Conservation (phyloP, 805 yeast genomes). For the Kazachstania kunashirensis region DNA sequence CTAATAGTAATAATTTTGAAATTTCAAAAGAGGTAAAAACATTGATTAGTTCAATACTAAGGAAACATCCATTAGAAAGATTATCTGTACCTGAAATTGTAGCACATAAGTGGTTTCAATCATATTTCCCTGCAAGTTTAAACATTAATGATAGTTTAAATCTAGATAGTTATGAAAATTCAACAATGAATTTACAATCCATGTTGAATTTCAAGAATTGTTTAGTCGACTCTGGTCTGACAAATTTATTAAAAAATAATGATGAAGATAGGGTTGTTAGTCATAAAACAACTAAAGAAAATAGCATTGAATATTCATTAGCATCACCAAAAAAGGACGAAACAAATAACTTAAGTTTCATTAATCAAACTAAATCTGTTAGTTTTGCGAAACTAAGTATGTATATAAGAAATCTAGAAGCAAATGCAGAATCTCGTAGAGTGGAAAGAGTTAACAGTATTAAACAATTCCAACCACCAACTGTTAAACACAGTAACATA, state of each 20-base stretch:
- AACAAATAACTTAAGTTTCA: neutral
- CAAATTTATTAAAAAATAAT: neutral
- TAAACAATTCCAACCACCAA: slow-evolving; percentile 1
- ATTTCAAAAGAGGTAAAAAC: slow-evolving; percentile 63
- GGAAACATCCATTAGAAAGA: slow-evolving; percentile 65
- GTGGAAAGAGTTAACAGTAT: neutral
- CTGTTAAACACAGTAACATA: slow-evolving; percentile 8
- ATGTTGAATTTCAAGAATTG: slow-evolving; percentile 53
- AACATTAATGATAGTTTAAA: slow-evolving; percentile 30
- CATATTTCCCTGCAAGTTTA: slow-evolving; percentile 63
- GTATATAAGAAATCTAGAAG: neutral
- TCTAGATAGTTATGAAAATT: slow-evolving; percentile 2
- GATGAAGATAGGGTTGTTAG: neutral
- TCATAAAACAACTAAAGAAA: neutral
- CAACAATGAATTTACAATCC: slow-evolving; percentile 34
- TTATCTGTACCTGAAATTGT: slow-evolving; percentile 71
- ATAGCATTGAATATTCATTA: neutral
- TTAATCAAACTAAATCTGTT: neutral
- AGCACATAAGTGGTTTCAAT: slow-evolving; percentile 73
- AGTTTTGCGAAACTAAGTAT: neutral
- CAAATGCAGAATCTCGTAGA: neutral
- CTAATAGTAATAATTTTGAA: slow-evolving; percentile 34
- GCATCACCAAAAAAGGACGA: neutral
- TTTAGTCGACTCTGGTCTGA: slow-evolving; percentile 51
- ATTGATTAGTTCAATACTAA: slow-evolving; percentile 58